Percentiles rank a stretch among this genome's conserved stretches.
phyloP scores from a whole-genome alignment of 2,329 filamentous ascomycete species.

The Orbilia quercus region DNA sequence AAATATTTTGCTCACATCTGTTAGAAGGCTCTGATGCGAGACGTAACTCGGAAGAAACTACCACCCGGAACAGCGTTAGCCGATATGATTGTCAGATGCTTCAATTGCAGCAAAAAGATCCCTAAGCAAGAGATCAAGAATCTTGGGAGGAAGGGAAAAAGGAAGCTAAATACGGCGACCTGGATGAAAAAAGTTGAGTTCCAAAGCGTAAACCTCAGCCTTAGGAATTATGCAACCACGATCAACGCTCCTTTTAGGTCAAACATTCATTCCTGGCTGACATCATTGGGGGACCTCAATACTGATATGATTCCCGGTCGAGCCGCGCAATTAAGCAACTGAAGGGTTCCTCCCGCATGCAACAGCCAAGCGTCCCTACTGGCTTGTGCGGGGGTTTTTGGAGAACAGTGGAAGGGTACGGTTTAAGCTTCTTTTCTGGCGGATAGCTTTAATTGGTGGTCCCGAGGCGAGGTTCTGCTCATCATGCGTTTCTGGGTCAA shows the following conservation, averaged over 20 bases:
- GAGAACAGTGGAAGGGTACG: conserved; percentile 30
- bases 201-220: conserved; percentile 21
- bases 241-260: conserved; percentile 17
- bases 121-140: background rate
- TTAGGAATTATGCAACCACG: conserved; percentile 53
- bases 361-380: conserved; percentile 47
- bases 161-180: conserved; percentile 41
- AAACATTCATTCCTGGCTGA: conserved; percentile 27
- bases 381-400: conserved; percentile 28
- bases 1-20: background rate
- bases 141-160: conserved; percentile 13
- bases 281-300: conserved; percentile 38
- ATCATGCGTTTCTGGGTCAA: conserved; percentile 47
- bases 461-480: conserved; percentile 51
- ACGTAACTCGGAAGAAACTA: conserved; percentile 25
- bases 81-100: conserved; percentile 7
- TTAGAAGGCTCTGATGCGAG: conserved; percentile 11
- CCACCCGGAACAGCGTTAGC: conserved; percentile 8
- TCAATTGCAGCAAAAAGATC: background rate
- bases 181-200: conserved; percentile 22
- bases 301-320: conserved; percentile 22
- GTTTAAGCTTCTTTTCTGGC: conserved; percentile 55
- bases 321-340: conserved; percentile 20
- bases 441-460: conserved; percentile 31
- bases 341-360: conserved; percentile 48